Conservation (phyloP, 73 alveolate species). For the Paramecium pentaurelia region DNA sequence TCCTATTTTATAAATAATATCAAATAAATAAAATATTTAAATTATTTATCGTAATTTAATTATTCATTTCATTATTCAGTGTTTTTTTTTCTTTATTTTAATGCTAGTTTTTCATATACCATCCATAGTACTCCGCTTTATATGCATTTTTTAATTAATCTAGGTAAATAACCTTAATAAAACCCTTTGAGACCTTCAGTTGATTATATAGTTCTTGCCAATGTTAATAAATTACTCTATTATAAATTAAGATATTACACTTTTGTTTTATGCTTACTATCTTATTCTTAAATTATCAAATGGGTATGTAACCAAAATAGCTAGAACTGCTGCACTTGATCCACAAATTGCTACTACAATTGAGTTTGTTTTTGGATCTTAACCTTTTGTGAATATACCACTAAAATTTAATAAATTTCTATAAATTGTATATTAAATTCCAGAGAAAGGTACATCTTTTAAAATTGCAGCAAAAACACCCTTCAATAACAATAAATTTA, state of each 20-base stretch:
- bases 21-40: too few species aligned
- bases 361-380: neutral
- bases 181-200: neutral
- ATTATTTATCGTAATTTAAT: too few species aligned
- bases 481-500: neutral
- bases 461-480: neutral
- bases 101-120: neutral
- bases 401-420: neutral
- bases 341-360: neutral
- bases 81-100: neutral
- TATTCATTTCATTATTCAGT: neutral
- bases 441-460: conserved; percentile 1
- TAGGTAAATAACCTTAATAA: neutral
- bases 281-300: conserved; percentile 18
- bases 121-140: neutral
- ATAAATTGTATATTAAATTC: conserved; percentile 20
- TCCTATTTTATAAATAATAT: too few species aligned
- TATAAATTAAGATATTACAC: neutral
- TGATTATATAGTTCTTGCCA: neutral
- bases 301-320: neutral
- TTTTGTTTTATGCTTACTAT: neutral
- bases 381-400: neutral
- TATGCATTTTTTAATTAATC: neutral
- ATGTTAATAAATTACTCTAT: neutral
- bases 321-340: neutral